A percentile compares a stretch with the other conserved stretches of the same genome.
Conservation (phyloP, 2,329 filamentous ascomycete species). For the Berkeleyomyces rouxiae region DNA sequence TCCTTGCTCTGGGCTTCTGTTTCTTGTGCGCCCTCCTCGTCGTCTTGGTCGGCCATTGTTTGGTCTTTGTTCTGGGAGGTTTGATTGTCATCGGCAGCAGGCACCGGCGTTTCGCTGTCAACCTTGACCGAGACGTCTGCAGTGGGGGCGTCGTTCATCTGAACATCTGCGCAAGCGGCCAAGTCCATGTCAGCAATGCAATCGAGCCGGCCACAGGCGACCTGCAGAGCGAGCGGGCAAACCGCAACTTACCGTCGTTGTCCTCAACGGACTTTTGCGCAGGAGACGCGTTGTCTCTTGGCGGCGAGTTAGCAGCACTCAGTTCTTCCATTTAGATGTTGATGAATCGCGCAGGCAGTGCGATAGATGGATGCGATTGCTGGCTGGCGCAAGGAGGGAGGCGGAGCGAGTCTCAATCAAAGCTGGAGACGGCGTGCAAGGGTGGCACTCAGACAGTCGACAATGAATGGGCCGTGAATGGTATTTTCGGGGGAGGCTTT, state of each 20-base stretch:
- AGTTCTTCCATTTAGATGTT: constrained; percentile 8
- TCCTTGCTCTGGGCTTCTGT: constrained; percentile 59
- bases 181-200: not conserved
- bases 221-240: not conserved
- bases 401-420: not conserved
- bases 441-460: not conserved
- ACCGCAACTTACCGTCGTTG: constrained; percentile 11
- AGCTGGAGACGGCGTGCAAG: not conserved
- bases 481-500: not conserved
- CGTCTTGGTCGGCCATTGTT: constrained; percentile 32
- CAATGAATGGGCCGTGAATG: not conserved
- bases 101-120: constrained; percentile 42
- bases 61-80: constrained; percentile 28
- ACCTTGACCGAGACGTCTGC: constrained; percentile 39
- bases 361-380: not conserved
- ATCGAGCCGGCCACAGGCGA: not conserved
- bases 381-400: not conserved
- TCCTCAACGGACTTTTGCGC: constrained; percentile 6
- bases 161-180: constrained; percentile 32
- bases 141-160: constrained; percentile 39
- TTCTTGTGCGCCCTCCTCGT: constrained; percentile 30
- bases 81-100: constrained; percentile 47
- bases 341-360: not conserved
- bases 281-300: not conserved
- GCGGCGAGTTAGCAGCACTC: not conserved